Percentiles rank a stretch among this genome's conserved stretches.
These are phyloP conservation scores for Hyaloperonospora arabidopsidis DNA, from an alignment of 352 stramenopile species.

Conservation along the genomic window DNA sequence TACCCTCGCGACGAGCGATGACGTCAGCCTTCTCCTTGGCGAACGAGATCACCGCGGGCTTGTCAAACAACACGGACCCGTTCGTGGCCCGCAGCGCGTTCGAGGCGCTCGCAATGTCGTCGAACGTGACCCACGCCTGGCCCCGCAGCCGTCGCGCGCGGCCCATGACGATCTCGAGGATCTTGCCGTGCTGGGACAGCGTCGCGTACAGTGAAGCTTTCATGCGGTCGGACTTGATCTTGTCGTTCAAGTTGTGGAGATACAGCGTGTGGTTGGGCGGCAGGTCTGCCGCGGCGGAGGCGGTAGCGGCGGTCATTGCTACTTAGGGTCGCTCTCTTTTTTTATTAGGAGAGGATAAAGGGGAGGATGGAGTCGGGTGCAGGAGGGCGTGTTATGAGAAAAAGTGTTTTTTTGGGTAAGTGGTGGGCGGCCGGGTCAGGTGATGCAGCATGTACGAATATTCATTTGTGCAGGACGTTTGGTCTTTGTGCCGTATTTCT, in stretches of 20 bases:
- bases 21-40: constrained; percentile 80
- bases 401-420: too few relatives aligned
- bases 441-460: too few relatives aligned
- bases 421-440: too few relatives aligned
- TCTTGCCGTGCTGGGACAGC: constrained; percentile 90
- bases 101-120: constrained; percentile 81
- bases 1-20: constrained; percentile 62
- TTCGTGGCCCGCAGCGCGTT: constrained; percentile 86
- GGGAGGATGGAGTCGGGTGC: too few relatives aligned
- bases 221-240: constrained; percentile 88
- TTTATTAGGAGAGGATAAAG: too few relatives aligned
- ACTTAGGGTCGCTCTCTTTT: too few relatives aligned
- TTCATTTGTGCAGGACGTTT: too few relatives aligned
- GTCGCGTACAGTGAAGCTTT: constrained; percentile 86
- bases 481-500: too few relatives aligned
- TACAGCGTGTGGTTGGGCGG: constrained; percentile 90
- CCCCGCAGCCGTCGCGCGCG: constrained; percentile 75
- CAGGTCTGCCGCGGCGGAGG: constrained; percentile 38
- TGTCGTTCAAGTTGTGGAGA: constrained; percentile 91
- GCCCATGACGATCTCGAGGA: constrained; percentile 87
- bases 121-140: constrained; percentile 90
- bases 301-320: constrained; percentile 12
- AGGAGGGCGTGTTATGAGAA: too few relatives aligned
- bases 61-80: constrained; percentile 83
- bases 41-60: constrained; percentile 78